These are phyloP conservation scores for Trichosporon asahii DNA, from an alignment of 1,284 basidiomycete genomes.

Conservation along the genomic window DNA sequence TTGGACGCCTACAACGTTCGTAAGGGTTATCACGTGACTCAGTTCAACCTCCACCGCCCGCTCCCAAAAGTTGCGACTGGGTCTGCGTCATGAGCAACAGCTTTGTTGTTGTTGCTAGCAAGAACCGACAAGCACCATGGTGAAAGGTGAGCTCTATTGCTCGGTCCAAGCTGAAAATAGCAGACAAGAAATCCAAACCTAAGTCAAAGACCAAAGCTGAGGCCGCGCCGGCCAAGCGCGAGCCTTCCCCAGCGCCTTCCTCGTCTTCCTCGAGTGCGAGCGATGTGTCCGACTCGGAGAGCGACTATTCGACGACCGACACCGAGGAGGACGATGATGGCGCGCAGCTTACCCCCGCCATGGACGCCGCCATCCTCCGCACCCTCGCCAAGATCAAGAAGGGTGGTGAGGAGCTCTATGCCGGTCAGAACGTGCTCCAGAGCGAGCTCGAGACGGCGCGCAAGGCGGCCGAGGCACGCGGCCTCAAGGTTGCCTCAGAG, in stretches of 20 bases:
- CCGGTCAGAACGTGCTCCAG: constrained; percentile 67
- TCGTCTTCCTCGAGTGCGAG: not conserved
- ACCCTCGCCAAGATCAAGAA: constrained; percentile 82
- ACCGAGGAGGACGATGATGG: constrained; percentile 93
- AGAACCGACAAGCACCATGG: constrained; percentile 10
- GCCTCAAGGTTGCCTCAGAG: constrained; percentile 20
- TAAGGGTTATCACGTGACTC: not conserved
- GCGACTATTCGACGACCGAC: constrained; percentile 52
- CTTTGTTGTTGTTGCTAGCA: not conserved
- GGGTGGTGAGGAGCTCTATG: constrained; percentile 69
- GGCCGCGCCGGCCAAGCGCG: constrained; percentile 9
- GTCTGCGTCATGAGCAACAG: not conserved
- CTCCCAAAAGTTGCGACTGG: constrained; percentile 22
- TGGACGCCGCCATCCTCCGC: constrained; percentile 91
- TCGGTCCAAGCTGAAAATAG: not conserved
- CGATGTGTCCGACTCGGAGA: constrained; percentile 27
- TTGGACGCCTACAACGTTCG: not conserved
- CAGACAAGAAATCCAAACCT: not conserved
- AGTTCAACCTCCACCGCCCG: not conserved
- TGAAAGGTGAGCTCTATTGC: constrained; percentile 10
- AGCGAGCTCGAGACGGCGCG: constrained; percentile 57
- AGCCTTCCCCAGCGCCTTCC: constrained; percentile 12
- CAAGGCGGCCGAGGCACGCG: constrained; percentile 31
- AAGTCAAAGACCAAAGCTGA: constrained; percentile 6
- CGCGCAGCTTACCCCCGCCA: constrained; percentile 86